A percentile compares a stretch with the other conserved stretches of the same genome.
Evolutionary conservation across 1,284 basidiomycete species (phyloP).

Genomic region (Boletus mariae): DNA sequence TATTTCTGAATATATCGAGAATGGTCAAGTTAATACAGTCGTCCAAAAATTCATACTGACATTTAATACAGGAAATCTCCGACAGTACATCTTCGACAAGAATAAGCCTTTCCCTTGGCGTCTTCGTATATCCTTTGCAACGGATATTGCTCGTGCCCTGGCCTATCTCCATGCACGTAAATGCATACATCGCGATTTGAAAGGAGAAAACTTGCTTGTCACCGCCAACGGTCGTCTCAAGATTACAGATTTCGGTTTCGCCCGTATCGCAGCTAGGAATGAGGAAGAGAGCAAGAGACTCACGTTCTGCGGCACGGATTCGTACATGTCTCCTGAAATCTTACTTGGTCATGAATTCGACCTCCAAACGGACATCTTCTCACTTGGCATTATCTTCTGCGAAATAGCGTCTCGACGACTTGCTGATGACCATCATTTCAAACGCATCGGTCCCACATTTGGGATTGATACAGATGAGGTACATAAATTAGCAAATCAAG

Average conservation of each 20-base stretch:
- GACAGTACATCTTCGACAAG: constrained; percentile 83
- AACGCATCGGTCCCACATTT: constrained; percentile 75
- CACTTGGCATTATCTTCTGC: constrained; percentile 91
- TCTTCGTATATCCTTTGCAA: constrained; percentile 89
- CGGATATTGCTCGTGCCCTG: constrained; percentile 90
- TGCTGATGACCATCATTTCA: constrained; percentile 80
- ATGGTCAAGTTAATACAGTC: constrained; percentile 39
- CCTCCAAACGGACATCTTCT: constrained; percentile 92
- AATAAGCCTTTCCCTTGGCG: constrained; percentile 84
- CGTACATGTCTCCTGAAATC: constrained; percentile 94
- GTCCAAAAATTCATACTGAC: constrained; percentile 4
- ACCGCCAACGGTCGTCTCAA: constrained; percentile 93
- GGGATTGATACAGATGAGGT: constrained; percentile 79
- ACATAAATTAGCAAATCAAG: constrained; percentile 60
- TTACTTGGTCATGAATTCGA: constrained; percentile 88
- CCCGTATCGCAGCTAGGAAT: constrained; percentile 87
- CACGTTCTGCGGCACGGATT: constrained; percentile 95
- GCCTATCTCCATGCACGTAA: constrained; percentile 95
- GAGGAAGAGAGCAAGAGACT: constrained; percentile 88
- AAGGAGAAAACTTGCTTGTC: constrained; percentile 95
- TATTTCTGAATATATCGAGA: constrained; percentile 85
- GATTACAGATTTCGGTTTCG: constrained; percentile 95
- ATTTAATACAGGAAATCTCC: constrained; percentile 59
- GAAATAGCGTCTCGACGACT: constrained; percentile 86
- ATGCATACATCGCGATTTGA: constrained; percentile 85